Evolutionary conservation across 2,329 filamentous ascomycete genomes (phyloP), one percentile per base, ranked within the genome.

Genomic region (Hypoxylon sp.): DNA sequence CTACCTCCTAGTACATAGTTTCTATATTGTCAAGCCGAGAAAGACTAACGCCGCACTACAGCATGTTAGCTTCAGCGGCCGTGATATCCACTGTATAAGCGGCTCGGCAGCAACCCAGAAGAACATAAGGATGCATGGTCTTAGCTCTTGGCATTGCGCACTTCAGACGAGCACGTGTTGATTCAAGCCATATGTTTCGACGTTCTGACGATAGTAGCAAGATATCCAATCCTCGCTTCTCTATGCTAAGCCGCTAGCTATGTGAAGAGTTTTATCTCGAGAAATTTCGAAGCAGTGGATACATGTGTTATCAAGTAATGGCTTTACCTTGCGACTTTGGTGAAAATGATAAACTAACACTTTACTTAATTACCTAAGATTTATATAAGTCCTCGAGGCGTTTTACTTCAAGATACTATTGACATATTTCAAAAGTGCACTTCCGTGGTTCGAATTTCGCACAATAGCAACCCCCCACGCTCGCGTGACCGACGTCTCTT

Each of bases 91-190:
- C 58, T 10, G 3, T 27, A 3, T 5, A 27, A 27, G 24, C 24
- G 24, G 24, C 32, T 57, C 60, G 52, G 27, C 27, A 15, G 31
- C 27, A 51, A 55, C 44, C 56, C 46, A 3, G n/a, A 47, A 42
- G 46, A 52, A 17, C 47, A 19, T 19, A 46, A 15, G 8, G 44
- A 29, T 35, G 27, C 27, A 37, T 21, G 11, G 27, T 17, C n/a
- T 46, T 21, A 13, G 19, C 21, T 50, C 47, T 54, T 60, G 46
- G 42, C 52, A 42, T 3, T 17, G 32, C 39, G 17, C 27, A 21
- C 24, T 48, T 54, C 37, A 13, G 35, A 27, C 42, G 35, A 50
- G 64, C 58, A 65, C 62, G 62, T 67, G 51, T 19, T 32, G 27
- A 27, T 58, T 48, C 27, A 13, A 50, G 31, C 35, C 31, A 56